Percentiles rank a stretch among this genome's conserved stretches.
These are phyloP conservation scores for Phellopilus nigrolimitatus DNA, from an alignment of 1,284 basidiomycete species.

Conservation along the genomic window DNA sequence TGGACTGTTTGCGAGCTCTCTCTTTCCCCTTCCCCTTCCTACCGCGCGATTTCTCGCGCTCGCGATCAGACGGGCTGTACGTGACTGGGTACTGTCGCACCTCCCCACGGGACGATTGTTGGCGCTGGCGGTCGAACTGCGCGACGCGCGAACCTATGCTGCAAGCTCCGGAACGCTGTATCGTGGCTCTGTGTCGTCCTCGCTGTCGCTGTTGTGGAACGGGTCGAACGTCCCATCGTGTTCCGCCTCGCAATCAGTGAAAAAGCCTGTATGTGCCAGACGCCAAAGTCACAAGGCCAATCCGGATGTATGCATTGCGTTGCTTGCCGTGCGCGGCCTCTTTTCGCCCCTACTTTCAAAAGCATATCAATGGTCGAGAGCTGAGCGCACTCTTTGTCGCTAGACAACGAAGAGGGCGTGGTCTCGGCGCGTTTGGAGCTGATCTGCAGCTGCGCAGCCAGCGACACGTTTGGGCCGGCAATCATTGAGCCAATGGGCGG, in stretches of 20 bases:
- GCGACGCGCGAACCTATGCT: conserved; percentile 13
- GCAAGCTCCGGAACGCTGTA: conserved; percentile 16
- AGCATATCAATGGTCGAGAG: not conserved
- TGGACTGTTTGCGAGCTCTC: not conserved
- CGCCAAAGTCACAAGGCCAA: conserved; percentile 9
- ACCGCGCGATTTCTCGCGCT: not conserved
- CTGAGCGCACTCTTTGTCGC: not conserved
- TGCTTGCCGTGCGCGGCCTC: not conserved
- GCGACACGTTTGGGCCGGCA: conserved; percentile 7
- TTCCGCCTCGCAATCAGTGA: not conserved
- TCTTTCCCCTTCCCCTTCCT: conserved; percentile 10
- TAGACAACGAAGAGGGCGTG: not conserved
- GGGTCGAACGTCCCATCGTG: conserved; percentile 3
- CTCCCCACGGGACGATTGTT: conserved; percentile 11
- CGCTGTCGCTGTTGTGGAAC: conserved; percentile 7
- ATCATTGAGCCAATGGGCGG: conserved; percentile 17
- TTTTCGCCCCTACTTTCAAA: not conserved
- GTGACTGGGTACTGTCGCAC: conserved; percentile 4
- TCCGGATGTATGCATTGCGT: conserved; percentile 3
- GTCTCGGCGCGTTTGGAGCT: not conserved
- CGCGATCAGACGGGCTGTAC: not conserved
- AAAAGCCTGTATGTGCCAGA: not conserved
- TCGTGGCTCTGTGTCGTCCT: not conserved
- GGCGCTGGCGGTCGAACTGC: conserved; percentile 15
- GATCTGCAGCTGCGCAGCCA: conserved; percentile 1